Conservation (phyloP, 2,329 filamentous ascomycete genomes). For the Penicillium sp. region DNA sequence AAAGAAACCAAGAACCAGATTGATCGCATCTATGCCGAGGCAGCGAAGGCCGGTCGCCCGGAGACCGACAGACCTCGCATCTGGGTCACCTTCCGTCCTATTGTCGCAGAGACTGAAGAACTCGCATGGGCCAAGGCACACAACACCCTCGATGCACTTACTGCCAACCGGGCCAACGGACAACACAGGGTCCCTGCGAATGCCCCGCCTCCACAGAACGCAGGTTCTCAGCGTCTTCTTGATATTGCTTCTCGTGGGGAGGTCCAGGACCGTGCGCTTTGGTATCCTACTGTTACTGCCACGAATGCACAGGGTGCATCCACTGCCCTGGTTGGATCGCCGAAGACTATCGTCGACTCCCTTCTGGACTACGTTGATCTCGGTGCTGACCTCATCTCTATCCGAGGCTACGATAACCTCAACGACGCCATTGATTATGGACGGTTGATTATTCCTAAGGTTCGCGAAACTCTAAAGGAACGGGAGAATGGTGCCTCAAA, state of each 20-base stretch:
- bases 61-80: conserved; percentile 58
- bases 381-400: conserved; percentile 58
- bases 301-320: conserved; percentile 61
- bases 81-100: conserved; percentile 65
- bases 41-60: conserved; percentile 56
- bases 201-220: conserved; percentile 54
- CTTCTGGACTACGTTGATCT: conserved; percentile 59
- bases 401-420: conserved; percentile 62
- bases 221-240: conserved; percentile 58
- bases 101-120: conserved; percentile 61
- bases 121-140: conserved; percentile 63
- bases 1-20: conserved; percentile 65
- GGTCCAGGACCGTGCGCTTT: conserved; percentile 61
- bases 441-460: conserved; percentile 54
- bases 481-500: neutral
- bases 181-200: conserved; percentile 32
- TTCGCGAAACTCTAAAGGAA: conserved; percentile 36
- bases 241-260: conserved; percentile 56
- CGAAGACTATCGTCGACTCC: conserved; percentile 54
- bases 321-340: conserved; percentile 58
- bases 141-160: conserved; percentile 54
- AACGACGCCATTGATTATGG: conserved; percentile 62
- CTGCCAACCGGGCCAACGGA: conserved; percentile 43
- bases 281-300: conserved; percentile 63
- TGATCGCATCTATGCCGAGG: conserved; percentile 59